Conservation (phyloP, 176 grass and related monocot genomes). For the Phoenix dactylifera region DNA sequence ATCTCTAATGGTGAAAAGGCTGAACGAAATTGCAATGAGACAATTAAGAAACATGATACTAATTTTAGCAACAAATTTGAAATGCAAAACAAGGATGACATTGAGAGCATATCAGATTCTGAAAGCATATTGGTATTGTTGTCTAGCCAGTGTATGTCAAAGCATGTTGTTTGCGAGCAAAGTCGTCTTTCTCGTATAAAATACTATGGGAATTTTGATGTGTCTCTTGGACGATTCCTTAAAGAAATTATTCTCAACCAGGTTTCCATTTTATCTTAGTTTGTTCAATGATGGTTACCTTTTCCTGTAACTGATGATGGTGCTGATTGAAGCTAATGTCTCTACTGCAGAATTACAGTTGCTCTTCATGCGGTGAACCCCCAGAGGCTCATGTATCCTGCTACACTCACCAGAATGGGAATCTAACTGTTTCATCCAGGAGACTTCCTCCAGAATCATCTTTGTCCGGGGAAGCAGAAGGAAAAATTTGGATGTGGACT, state of each 20-base stretch:
- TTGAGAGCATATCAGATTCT: constrained; percentile 40
- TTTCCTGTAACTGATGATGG: constrained; percentile 11
- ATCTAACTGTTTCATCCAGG: constrained; percentile 60
- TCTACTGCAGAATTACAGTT: constrained; percentile 52
- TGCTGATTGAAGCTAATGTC: constrained; percentile 10
- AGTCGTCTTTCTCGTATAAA: constrained; percentile 66
- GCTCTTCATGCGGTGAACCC: constrained; percentile 76
- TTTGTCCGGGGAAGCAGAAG: constrained; percentile 57
- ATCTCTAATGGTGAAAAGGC: neutral
- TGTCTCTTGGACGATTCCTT: constrained; percentile 72
- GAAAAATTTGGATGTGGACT: constrained; percentile 98
- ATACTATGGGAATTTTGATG: constrained; percentile 74
- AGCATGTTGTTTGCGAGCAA: constrained; percentile 46
- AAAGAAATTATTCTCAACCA: constrained; percentile 60
- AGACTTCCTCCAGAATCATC: constrained; percentile 26
- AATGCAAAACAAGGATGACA: constrained; percentile 2
- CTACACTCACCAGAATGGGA: constrained; percentile 80
- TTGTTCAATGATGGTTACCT: too few relatives aligned
- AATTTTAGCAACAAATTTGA: neutral
- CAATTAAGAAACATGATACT: neutral
- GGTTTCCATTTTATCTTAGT: constrained; percentile 21
- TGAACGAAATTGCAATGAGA: neutral
- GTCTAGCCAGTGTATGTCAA: constrained; percentile 62
- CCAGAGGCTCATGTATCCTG: constrained; percentile 67
- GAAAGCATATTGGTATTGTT: constrained; percentile 73